A percentile compares a stretch with the other conserved stretches of the same genome.
Conservation (phyloP, 2,329 filamentous ascomycete species). For the Geosmithia flava region DNA sequence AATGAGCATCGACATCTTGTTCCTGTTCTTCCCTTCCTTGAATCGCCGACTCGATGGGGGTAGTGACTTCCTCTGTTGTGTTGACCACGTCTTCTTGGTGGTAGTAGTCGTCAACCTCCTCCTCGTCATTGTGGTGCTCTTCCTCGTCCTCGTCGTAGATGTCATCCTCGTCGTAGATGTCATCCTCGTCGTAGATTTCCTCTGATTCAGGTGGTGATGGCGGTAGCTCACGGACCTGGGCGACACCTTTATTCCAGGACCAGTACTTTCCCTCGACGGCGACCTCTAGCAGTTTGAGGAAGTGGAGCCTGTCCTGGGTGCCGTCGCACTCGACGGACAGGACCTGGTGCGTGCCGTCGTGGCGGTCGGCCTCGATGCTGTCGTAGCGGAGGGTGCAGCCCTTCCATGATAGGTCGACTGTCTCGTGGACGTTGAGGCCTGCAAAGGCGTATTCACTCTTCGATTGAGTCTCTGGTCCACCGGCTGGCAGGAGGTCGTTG, state of each 20-base stretch:
- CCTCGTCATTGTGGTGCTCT: background rate
- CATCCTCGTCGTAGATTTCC: background rate
- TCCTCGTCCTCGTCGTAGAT: background rate
- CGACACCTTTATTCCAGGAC: constrained; percentile 8
- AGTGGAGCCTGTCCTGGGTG: background rate
- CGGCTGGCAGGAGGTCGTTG: background rate
- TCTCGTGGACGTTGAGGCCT: constrained; percentile 39
- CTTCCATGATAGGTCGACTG: constrained; percentile 25
- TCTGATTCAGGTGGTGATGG: too few species aligned
- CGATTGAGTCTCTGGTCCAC: too few species aligned
- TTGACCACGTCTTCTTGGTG: background rate
- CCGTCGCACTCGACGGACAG: constrained; percentile 23
- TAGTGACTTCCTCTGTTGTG: too few species aligned
- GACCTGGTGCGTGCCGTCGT: constrained; percentile 37
- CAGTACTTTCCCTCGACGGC: constrained; percentile 2
- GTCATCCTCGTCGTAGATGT: background rate
- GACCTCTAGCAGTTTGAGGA: background rate
- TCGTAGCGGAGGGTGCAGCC: constrained; percentile 36
- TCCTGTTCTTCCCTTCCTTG: too few species aligned
- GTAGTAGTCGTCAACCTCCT: background rate
- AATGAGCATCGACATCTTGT: background rate
- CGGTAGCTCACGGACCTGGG: constrained; percentile 7
- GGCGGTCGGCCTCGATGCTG: constrained; percentile 36
- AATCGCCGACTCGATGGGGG: too few species aligned
- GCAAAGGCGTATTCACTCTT: constrained; percentile 25